A percentile compares a stretch with the other conserved stretches of the same genome.
These are phyloP conservation scores for Telopea speciosissima DNA, from an alignment of 177 flowering plant species.

Conservation along the genomic window DNA sequence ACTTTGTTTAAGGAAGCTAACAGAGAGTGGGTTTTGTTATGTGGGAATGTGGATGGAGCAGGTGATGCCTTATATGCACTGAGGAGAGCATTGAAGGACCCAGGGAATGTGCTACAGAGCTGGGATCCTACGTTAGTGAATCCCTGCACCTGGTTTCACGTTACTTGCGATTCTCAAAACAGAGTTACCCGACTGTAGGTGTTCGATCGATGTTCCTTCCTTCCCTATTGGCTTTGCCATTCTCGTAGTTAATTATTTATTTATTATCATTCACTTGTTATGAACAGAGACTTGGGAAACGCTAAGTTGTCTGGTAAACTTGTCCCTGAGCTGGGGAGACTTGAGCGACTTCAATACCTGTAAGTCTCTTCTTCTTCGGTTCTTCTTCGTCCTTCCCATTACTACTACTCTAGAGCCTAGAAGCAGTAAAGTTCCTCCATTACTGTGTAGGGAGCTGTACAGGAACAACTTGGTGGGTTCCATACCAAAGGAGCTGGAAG, in stretches of 20 bases:
- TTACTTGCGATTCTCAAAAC: slow-evolving; percentile 60
- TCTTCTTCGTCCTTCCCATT: not conserved
- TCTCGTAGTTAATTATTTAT: not conserved
- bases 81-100: slow-evolving; percentile 61
- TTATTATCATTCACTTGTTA: not conserved
- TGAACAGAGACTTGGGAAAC: slow-evolving; percentile 72
- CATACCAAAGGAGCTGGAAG: slow-evolving; percentile 63
- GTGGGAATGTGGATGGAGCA: slow-evolving; percentile 12
- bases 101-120: slow-evolving; percentile 58
- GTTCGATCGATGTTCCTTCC: too few relatives aligned
- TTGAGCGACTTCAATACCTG: slow-evolving; percentile 69
- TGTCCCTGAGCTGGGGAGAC: slow-evolving; percentile 68
- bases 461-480: slow-evolving; percentile 56
- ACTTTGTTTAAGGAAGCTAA: not conserved
- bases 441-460: slow-evolving; percentile 57
- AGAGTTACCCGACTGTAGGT: slow-evolving; percentile 71
- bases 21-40: too few relatives aligned
- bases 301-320: slow-evolving; percentile 63
- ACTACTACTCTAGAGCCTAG: too few relatives aligned
- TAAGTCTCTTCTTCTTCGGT: slow-evolving; percentile 24
- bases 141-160: slow-evolving; percentile 92
- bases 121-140: slow-evolving; percentile 90
- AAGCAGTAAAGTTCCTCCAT: not conserved
- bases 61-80: slow-evolving; percentile 76
- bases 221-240: not conserved